phyloP scores from a whole-genome alignment of 169 alveolate genomes.

The Amoebophrya sp. region DNA sequence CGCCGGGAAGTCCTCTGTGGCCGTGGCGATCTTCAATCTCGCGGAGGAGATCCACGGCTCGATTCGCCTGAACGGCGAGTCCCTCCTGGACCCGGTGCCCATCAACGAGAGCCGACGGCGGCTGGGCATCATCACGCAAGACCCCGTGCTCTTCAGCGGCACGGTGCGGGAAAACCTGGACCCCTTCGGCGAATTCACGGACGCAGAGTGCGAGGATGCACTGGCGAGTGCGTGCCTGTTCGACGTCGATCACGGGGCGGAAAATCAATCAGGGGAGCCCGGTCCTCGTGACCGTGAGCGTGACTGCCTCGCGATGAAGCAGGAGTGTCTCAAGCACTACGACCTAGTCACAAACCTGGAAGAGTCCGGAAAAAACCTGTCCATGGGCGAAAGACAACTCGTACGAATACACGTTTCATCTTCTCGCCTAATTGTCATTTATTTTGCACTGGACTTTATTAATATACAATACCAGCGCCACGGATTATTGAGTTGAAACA shows the following conservation, averaged over 20 bases:
- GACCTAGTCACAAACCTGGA: slow-evolving; percentile 37
- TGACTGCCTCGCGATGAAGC: background rate
- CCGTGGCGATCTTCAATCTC: slow-evolving; percentile 43
- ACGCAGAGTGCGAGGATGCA: slow-evolving; percentile 31
- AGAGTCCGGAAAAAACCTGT: slow-evolving; percentile 40
- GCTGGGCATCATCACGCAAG: slow-evolving; percentile 57
- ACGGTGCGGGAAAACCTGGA: slow-evolving; percentile 51
- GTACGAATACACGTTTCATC: background rate
- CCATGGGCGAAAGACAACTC: slow-evolving; percentile 59
- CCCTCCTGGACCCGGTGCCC: slow-evolving; percentile 33
- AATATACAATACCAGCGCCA: too few relatives aligned
- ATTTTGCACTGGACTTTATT: too few relatives aligned
- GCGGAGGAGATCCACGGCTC: slow-evolving; percentile 41
- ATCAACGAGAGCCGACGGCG: slow-evolving; percentile 35
- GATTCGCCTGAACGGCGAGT: slow-evolving; percentile 38
- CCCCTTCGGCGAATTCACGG: slow-evolving; percentile 43
- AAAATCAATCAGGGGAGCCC: background rate
- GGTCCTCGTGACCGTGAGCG: background rate
- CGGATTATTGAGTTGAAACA: too few relatives aligned
- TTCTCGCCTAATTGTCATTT: too few relatives aligned
- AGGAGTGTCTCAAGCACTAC: slow-evolving; percentile 17
- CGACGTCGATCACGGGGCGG: background rate
- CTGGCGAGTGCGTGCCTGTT: slow-evolving; percentile 12
- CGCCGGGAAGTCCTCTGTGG: slow-evolving; percentile 62
- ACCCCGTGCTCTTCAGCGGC: slow-evolving; percentile 52